Evolutionary conservation across 2,329 filamentous ascomycete genomes (phyloP).

Genomic region (Xylaria sp.): DNA sequence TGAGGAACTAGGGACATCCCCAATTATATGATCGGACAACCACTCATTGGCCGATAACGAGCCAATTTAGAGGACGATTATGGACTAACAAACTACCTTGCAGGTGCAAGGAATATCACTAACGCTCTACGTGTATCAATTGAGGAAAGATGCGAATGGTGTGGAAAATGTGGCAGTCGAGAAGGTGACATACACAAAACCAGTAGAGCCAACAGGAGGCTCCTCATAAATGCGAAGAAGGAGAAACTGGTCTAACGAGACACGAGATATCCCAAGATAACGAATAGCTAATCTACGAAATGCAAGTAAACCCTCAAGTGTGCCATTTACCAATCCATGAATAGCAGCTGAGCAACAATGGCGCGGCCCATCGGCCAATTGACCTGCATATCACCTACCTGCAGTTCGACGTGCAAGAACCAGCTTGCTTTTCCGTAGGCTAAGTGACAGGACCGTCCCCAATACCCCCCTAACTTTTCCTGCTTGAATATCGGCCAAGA

Average conservation of each 20-base stretch:
- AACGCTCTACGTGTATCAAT: slow-evolving; percentile 92
- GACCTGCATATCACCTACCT: no score
- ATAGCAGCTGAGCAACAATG: neutral
- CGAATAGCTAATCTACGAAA: slow-evolving; percentile 29
- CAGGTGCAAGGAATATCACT: slow-evolving; percentile 96
- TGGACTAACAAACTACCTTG: slow-evolving; percentile 9
- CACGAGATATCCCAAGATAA: slow-evolving; percentile 36
- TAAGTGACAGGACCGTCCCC: no score
- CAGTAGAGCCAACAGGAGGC: slow-evolving; percentile 67
- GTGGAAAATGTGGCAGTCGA: slow-evolving; percentile 84
- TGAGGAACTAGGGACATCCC: no score
- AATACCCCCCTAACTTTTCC: no score
- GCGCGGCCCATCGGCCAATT: neutral
- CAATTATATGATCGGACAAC: neutral
- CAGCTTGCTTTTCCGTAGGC: no score
- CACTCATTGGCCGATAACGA: neutral
- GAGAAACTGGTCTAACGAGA: slow-evolving; percentile 32
- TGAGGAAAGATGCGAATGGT: slow-evolving; percentile 80
- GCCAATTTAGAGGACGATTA: neutral
- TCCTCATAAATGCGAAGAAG: slow-evolving; percentile 56
- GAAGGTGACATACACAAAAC: slow-evolving; percentile 88
- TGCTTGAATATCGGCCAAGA: no score
- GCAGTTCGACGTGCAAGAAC: no score
- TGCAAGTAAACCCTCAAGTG: slow-evolving; percentile 1
- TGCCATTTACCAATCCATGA: neutral